These are phyloP conservation scores for Lunularia cruciata DNA, from an alignment of 225 moss, liverwort and hornwort genomes.

Conservation along the genomic window DNA sequence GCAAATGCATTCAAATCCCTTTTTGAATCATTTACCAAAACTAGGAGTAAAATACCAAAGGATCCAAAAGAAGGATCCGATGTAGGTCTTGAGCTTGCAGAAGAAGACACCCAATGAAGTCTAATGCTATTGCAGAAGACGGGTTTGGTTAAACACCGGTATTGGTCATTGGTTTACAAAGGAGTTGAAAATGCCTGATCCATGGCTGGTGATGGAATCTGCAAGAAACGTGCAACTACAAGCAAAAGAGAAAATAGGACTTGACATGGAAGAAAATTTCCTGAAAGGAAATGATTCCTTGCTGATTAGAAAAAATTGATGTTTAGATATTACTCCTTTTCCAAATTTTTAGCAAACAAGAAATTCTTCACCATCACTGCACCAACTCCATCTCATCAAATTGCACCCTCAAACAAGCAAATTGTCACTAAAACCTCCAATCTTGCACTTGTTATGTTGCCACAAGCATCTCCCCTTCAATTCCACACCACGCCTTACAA, in stretches of 20 bases:
- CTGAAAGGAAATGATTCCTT: slow-evolving; percentile 22
- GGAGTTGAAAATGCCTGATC: slow-evolving; percentile 44
- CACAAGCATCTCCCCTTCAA: background rate
- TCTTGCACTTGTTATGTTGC: slow-evolving; percentile 8
- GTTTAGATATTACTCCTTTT: slow-evolving; percentile 6
- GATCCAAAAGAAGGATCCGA: background rate
- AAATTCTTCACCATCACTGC: slow-evolving; percentile 23
- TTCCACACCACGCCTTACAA: slow-evolving; percentile 13
- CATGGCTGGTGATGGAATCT: slow-evolving; percentile 54
- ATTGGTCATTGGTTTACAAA: slow-evolving; percentile 35
- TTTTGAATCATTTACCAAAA: background rate
- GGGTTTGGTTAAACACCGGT: slow-evolving; percentile 25
- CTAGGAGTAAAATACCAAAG: slow-evolving; percentile 19
- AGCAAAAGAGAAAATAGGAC: slow-evolving; percentile 48
- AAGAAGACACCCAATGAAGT: slow-evolving; percentile 10
- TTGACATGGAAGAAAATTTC: too few relatives aligned
- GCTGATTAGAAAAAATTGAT: slow-evolving; percentile 15
- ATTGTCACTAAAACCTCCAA: background rate
- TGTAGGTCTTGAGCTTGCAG: slow-evolving; percentile 12
- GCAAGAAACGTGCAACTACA: slow-evolving; percentile 48
- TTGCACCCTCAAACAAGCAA: slow-evolving; percentile 1
- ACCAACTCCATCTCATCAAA: slow-evolving; percentile 16
- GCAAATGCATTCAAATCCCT: slow-evolving; percentile 8
- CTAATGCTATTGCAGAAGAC: slow-evolving; percentile 14
- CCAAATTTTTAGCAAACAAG: slow-evolving; percentile 26